Conservation (phyloP, 345 rosid genomes). For the Turnera subulata region DNA sequence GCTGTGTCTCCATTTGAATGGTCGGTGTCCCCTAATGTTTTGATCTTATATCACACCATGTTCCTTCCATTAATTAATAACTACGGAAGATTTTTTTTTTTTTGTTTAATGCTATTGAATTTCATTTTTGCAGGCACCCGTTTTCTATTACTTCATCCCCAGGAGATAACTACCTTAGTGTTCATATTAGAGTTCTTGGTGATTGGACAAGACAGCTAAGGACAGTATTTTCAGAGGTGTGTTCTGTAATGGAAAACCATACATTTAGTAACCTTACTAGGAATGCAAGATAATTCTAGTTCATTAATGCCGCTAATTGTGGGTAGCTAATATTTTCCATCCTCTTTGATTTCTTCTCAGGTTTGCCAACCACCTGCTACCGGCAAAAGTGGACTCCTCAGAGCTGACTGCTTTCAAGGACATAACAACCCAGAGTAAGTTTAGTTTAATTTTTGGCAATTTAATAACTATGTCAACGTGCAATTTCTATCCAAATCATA, state of each 20-base stretch:
- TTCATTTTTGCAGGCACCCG: conserved; percentile 59
- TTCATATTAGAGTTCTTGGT: conserved; percentile 68
- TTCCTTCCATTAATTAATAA: not conserved
- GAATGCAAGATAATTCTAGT: not conserved
- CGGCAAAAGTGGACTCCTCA: conserved; percentile 64
- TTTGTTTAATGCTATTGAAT: too few species aligned
- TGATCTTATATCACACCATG: too few species aligned
- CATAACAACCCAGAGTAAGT: conserved; percentile 50
- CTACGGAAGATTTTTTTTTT: not conserved
- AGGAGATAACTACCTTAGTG: conserved; percentile 67
- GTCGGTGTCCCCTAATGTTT: conserved; percentile 13
- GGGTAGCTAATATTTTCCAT: conserved; percentile 6
- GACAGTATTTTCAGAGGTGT: conserved; percentile 67
- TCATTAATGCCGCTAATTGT: not conserved
- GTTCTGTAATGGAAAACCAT: conserved; percentile 1
- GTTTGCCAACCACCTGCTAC: conserved; percentile 53
- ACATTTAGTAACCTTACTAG: not conserved
- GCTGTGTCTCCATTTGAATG: conserved; percentile 88
- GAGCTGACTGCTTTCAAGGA: conserved; percentile 59
- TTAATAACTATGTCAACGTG: too few species aligned
- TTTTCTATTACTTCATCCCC: conserved; percentile 90
- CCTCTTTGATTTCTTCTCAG: conserved; percentile 20
- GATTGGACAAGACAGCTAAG: conserved; percentile 78
- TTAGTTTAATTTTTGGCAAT: too few species aligned
- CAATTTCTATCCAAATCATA: too few species aligned